Conservation (phyloP, 352 stramenopile species). For the Pythium scleroteichum region DNA sequence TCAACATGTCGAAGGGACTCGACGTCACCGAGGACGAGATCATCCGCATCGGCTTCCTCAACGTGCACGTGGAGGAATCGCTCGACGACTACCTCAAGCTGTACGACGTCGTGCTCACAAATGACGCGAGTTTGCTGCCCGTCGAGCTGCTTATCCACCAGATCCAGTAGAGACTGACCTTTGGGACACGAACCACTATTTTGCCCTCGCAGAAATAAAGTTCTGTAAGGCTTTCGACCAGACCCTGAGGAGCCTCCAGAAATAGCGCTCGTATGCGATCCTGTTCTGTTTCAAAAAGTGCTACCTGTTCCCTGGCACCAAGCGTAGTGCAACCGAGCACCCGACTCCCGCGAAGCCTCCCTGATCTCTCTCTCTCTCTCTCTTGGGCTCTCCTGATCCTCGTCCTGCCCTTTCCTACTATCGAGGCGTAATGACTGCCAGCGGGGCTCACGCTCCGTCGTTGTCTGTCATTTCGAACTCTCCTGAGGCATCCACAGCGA, state of each 20-base stretch:
- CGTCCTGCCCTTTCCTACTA: background rate
- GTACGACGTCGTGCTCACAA: constrained; percentile 70
- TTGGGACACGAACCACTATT: too few species aligned
- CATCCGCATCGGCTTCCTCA: constrained; percentile 70
- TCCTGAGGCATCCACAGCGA: constrained; percentile 1
- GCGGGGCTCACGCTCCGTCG: constrained; percentile 14
- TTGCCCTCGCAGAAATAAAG: too few species aligned
- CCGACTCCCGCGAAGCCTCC: too few species aligned
- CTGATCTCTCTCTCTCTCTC: too few species aligned
- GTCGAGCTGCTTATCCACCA: constrained; percentile 53
- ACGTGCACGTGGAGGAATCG: constrained; percentile 62
- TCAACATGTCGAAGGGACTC: constrained; percentile 57
- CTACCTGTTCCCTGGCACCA: background rate
- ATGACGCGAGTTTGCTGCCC: constrained; percentile 55
- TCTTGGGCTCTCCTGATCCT: background rate
- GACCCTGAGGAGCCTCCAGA: too few species aligned
- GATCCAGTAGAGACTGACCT: constrained; percentile 34
- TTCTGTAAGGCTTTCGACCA: too few species aligned
- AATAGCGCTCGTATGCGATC: constrained; percentile 1
- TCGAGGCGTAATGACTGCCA: constrained; percentile 22
- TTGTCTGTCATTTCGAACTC: constrained; percentile 7
- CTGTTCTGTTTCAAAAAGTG: background rate
- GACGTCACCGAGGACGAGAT: constrained; percentile 49
- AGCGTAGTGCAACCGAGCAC: background rate
- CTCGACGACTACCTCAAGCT: constrained; percentile 63